Conservation (phyloP, 805 yeast species). For the Jamesozyma spencerorum region DNA sequence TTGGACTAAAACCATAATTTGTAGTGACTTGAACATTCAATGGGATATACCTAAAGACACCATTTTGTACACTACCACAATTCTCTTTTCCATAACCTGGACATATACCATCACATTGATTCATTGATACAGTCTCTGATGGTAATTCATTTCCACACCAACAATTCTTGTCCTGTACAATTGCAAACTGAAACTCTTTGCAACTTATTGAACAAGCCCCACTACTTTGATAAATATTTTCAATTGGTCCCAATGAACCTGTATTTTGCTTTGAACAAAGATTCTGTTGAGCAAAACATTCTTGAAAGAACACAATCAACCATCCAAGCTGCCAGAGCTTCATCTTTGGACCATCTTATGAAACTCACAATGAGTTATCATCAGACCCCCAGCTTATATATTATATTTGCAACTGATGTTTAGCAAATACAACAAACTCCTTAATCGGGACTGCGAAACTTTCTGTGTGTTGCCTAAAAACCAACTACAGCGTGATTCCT, state of each 20-base stretch:
- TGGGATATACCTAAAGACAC: constrained; percentile 19
- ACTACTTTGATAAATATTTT: constrained; percentile 6
- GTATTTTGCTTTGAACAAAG: constrained; percentile 11
- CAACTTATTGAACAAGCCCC: constrained; percentile 16
- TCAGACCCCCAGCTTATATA: too few species aligned
- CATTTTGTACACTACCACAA: constrained; percentile 17
- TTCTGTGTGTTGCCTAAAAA: too few species aligned
- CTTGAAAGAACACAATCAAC: background rate
- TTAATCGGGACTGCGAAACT: too few species aligned
- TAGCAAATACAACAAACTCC: too few species aligned
- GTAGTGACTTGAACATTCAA: constrained; percentile 6
- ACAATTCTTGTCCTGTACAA: constrained; percentile 19
- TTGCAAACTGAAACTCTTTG: constrained; percentile 14
- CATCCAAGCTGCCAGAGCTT: background rate
- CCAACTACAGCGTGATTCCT: too few species aligned
- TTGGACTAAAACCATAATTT: background rate
- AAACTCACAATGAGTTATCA: too few species aligned
- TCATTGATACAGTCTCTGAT: constrained; percentile 8
- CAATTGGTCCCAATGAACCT: constrained; percentile 5
- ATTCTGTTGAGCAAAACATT: constrained; percentile 2
- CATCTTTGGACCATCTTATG: too few species aligned
- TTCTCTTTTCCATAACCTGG: constrained; percentile 22
- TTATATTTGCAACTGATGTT: too few species aligned
- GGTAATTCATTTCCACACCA: constrained; percentile 24
- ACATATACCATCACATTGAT: constrained; percentile 16